Percentiles rank a stretch among this genome's conserved stretches.
phyloP scores from a whole-genome alignment of 164 flowering plant genomes.

The Stephania yunnanensis region DNA sequence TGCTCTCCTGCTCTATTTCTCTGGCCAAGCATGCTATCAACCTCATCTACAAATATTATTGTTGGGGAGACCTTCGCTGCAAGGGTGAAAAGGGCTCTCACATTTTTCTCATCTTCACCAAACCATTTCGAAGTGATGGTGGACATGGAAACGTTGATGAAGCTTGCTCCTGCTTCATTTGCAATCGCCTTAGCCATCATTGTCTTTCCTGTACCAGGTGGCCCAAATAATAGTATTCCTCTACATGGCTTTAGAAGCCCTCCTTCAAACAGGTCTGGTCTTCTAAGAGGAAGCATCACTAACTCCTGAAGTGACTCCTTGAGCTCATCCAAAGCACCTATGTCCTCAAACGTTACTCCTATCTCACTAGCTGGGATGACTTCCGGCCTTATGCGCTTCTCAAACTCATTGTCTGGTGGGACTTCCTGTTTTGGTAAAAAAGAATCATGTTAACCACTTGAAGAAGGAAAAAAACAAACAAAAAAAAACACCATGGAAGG shows the following conservation, averaged over 20 bases:
- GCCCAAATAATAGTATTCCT: slow-evolving; percentile 90
- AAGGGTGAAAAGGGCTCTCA: slow-evolving; percentile 79
- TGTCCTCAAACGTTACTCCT: slow-evolving; percentile 76
- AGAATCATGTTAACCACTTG: background rate
- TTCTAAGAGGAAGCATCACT: slow-evolving; percentile 91
- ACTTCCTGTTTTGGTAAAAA: slow-evolving; percentile 38
- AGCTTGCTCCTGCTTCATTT: slow-evolving; percentile 93
- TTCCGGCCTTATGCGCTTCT: slow-evolving; percentile 92
- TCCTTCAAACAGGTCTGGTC: slow-evolving; percentile 91
- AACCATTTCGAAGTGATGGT: slow-evolving; percentile 98
- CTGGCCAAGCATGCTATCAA: slow-evolving; percentile 98
- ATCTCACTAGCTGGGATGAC: slow-evolving; percentile 85
- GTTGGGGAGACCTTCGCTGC: slow-evolving; percentile 97
- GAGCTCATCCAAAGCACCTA: slow-evolving; percentile 81
- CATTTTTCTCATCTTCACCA: slow-evolving; percentile 99
- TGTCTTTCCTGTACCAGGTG: slow-evolving; percentile 98
- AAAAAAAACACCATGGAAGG: background rate
- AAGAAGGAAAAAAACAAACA: background rate
- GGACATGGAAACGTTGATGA: slow-evolving; percentile 97
- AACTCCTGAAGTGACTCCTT: slow-evolving; percentile 97
- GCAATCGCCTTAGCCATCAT: slow-evolving; percentile 99
- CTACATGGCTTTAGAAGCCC: slow-evolving; percentile 92
- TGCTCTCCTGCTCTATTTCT: slow-evolving; percentile 84
- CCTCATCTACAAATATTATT: slow-evolving; percentile 91
- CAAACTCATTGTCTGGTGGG: slow-evolving; percentile 91